phyloP scores from a whole-genome alignment of 495 filamentous ascomycete species.

The Podospora pseudoanserina region DNA sequence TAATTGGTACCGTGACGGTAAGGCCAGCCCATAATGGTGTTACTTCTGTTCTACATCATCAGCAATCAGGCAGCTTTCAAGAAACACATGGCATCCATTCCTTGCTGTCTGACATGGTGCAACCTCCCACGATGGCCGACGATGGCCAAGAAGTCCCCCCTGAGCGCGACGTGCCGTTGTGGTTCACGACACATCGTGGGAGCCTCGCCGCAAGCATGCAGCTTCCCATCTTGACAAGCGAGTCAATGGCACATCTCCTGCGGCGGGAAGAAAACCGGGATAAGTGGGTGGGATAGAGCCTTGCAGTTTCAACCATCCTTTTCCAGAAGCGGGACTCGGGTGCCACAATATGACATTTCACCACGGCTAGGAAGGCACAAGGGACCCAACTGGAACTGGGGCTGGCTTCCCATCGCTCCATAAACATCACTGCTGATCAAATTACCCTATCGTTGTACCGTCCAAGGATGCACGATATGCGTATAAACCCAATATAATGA shows the following conservation, averaged over 20 bases:
- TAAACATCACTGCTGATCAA: not conserved
- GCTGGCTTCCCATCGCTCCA: not conserved
- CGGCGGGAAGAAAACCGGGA: no score
- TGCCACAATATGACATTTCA: not conserved
- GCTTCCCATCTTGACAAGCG: no score
- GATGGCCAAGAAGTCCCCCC: not conserved
- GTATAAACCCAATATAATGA: slow-evolving; percentile 1
- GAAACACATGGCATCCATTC: not conserved
- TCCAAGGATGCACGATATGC: not conserved
- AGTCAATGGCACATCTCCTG: no score
- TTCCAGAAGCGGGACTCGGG: not conserved
- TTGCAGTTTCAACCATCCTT: not conserved
- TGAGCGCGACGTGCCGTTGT: not conserved
- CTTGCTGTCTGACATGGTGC: not conserved
- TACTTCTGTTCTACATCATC: not conserved
- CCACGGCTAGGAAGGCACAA: not conserved
- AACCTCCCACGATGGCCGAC: not conserved
- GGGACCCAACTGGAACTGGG: not conserved
- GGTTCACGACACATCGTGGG: no score
- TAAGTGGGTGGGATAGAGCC: no score
- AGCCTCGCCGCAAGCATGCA: no score
- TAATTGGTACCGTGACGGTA: not conserved
- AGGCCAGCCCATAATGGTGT: not conserved
- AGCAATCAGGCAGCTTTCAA: not conserved
- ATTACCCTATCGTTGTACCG: not conserved